Evolutionary conservation across 495 filamentous ascomycete genomes (phyloP).

Genomic region (Mycothermus thermophilus): DNA sequence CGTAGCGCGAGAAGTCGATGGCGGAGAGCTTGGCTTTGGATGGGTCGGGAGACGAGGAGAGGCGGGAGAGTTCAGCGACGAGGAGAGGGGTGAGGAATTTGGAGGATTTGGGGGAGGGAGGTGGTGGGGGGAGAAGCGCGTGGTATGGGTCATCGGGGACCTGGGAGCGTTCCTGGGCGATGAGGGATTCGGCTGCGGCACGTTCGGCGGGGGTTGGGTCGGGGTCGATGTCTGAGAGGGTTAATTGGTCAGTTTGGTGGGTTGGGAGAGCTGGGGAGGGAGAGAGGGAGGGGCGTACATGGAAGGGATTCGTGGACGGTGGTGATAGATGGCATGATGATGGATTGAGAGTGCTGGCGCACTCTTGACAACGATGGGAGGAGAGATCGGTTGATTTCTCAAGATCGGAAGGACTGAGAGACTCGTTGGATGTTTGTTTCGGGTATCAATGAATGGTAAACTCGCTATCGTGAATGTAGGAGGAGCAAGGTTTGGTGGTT

Average conservation of each 20-base stretch:
- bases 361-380: too few relatives aligned
- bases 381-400: too few relatives aligned
- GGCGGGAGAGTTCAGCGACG: slow-evolving; percentile 41
- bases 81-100: slow-evolving; percentile 47
- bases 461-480: too few relatives aligned
- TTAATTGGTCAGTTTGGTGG: slow-evolving; percentile 8
- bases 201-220: slow-evolving; percentile 47
- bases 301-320: slow-evolving; percentile 72
- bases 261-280: slow-evolving; percentile 1
- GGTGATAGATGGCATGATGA: slow-evolving; percentile 54
- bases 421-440: background rate
- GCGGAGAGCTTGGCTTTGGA: slow-evolving; percentile 36
- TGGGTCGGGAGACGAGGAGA: slow-evolving; percentile 5
- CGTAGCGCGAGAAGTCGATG: slow-evolving; percentile 75
- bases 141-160: slow-evolving; percentile 24
- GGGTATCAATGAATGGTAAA: background rate
- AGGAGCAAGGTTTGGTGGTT: too few relatives aligned
- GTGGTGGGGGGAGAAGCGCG: slow-evolving; percentile 27
- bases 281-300: slow-evolving; percentile 37
- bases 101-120: slow-evolving; percentile 12
- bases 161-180: slow-evolving; percentile 47
- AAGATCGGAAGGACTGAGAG: too few relatives aligned
- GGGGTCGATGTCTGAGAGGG: slow-evolving; percentile 51
- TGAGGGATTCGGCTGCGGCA: slow-evolving; percentile 46
- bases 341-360: too few relatives aligned